Evolutionary conservation across 2,329 filamentous ascomycete genomes (phyloP), one percentile per base, ranked within the genome.

Genomic region (Ascomycota sp.): DNA sequence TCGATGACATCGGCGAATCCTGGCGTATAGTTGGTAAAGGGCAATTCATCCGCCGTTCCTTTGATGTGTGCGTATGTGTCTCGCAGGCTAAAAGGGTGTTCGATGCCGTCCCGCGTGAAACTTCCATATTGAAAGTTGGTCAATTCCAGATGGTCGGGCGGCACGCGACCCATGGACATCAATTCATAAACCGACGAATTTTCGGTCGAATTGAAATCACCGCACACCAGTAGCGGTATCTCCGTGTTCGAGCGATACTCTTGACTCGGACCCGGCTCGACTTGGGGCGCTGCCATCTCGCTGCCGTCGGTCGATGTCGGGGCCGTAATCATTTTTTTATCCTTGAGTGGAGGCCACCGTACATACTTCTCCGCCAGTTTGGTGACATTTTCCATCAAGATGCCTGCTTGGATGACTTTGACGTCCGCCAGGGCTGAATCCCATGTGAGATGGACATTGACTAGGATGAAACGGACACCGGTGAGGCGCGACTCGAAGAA

Each of bases 21-120:
- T 1, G 89, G 85, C 10, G 83, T 91, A 54, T 95, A 98, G 54
- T 98, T 98, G 28, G 89, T 98, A 51, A 93, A 98, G 4, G 73
- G 72, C 42, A 95, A 59, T 48, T 93, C 81, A 33, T 83, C 78
- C 6, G 75, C 73, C 23, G 89, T 72, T 46, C 86, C 77, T 37
- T 76, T 76, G 30, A 92, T 75, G 37, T 78, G 69, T 23, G 70
- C 69, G 51, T 98, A 98, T 3, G 83, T 75, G 15, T 89, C 93
- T 45, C 89, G 82, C 39, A 98, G 62, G 45, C 76, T 86, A 60
- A 95, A 98, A 1, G 85, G 83, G 51, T 98, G 89, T 37, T 79
- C 75, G 53, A 95, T 93, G 35, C 89, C 89, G 42, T 92, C 73
- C 34, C 76, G 69, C 4, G 83, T 94, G 51, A 95, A 91, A 47